A percentile compares a stretch with the other conserved stretches of the same genome.
These are phyloP conservation scores for Nothophoma quercina DNA, from an alignment of 2,329 filamentous ascomycete species.

Conservation along the genomic window DNA sequence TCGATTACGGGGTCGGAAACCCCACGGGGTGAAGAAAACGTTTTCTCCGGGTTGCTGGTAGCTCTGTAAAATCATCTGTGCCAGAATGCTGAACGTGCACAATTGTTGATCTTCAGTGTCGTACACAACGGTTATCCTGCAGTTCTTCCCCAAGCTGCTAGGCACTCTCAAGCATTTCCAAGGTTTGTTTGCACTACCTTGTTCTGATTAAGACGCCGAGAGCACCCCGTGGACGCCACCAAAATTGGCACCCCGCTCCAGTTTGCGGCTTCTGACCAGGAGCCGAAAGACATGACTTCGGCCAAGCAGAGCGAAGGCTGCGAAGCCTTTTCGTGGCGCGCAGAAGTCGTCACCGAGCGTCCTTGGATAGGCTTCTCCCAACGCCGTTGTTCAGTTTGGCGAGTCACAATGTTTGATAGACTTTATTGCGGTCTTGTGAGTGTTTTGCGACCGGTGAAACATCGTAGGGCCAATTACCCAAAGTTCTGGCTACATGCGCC, in stretches of 20 bases:
- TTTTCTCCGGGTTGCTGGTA: slow-evolving; percentile 1
- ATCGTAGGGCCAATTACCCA: background rate
- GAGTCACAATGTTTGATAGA: slow-evolving; percentile 5
- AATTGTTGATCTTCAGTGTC: background rate
- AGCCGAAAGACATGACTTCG: slow-evolving; percentile 29
- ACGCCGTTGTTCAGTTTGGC: slow-evolving; percentile 24
- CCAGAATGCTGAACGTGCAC: background rate
- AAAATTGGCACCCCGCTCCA: slow-evolving; percentile 38
- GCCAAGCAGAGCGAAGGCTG: slow-evolving; percentile 39
- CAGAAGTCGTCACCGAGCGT: slow-evolving; percentile 39
- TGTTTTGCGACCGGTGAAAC: slow-evolving; percentile 12
- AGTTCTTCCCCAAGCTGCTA: slow-evolving; percentile 28
- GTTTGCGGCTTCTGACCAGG: slow-evolving; percentile 28
- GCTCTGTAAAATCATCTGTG: background rate
- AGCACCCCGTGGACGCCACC: slow-evolving; percentile 31
- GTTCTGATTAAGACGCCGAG: slow-evolving; percentile 34
- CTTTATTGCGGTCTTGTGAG: background rate
- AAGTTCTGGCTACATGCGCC: background rate
- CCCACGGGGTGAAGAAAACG: slow-evolving; percentile 32
- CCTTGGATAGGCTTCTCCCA: slow-evolving; percentile 44
- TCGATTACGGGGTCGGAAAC: slow-evolving; percentile 17
- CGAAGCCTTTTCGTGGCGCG: slow-evolving; percentile 35
- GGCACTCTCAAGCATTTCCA: slow-evolving; percentile 39
- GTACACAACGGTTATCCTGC: slow-evolving; percentile 4
- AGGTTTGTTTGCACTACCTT: slow-evolving; percentile 20